Conservation (phyloP, 2,329 filamentous ascomycete species). For the Penicillium aurantiogriseum region DNA sequence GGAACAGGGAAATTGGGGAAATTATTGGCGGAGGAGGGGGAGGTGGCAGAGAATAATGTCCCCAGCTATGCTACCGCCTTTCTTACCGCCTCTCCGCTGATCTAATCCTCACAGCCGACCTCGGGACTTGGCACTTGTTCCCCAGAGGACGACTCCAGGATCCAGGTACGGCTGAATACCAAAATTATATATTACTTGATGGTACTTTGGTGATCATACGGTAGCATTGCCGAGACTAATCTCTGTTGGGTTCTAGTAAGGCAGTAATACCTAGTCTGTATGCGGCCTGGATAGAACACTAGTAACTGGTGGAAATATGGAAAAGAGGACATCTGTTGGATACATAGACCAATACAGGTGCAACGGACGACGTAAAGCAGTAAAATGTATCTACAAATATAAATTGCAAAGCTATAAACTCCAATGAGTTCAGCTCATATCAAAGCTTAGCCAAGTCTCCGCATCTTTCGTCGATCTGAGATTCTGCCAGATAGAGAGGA, state of each 20-base stretch:
- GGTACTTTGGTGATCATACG: not conserved
- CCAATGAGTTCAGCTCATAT: not conserved
- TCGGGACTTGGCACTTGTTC: not conserved
- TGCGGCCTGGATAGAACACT: not conserved
- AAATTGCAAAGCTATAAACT: not conserved
- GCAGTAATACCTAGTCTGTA: not conserved
- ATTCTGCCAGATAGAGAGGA: slow-evolving; percentile 8
- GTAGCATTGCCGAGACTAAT: not conserved
- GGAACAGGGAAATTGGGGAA: not conserved
- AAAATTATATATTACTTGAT: not conserved
- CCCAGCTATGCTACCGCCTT: slow-evolving; percentile 1
- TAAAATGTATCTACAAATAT: not conserved
- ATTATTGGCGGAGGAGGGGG: not conserved
- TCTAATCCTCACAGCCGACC: not conserved
- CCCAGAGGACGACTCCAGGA: too few relatives aligned
- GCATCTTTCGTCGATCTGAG: slow-evolving; percentile 3
- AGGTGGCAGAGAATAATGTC: not conserved
- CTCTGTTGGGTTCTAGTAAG: not conserved
- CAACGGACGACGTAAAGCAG: too few relatives aligned
- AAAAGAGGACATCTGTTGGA: not conserved
- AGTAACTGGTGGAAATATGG: not conserved
- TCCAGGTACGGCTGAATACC: not conserved
- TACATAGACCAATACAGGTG: not conserved
- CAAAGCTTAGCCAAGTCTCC: slow-evolving; percentile 3
- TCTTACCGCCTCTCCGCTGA: slow-evolving; percentile 4